These are phyloP conservation scores for Toxoplasma gondii DNA, from an alignment of 169 alveolate species.

Conservation along the genomic window DNA sequence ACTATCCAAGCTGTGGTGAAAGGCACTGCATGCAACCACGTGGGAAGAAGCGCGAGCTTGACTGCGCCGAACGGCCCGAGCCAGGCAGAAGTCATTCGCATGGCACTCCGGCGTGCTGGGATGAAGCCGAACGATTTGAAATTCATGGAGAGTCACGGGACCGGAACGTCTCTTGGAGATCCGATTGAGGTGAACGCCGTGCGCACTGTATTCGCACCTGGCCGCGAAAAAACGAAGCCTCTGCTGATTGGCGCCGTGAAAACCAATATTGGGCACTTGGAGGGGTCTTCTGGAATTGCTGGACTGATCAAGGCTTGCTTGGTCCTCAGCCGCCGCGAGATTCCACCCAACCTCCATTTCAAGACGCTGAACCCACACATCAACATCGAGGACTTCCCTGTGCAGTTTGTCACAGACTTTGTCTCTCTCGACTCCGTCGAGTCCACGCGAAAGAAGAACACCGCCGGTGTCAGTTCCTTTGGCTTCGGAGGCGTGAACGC, in stretches of 20 bases:
- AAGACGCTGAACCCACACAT: conserved; percentile 70
- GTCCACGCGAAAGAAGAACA: conserved; percentile 40
- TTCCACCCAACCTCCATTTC: conserved; percentile 78
- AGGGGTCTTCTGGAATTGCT: conserved; percentile 83
- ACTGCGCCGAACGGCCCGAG: conserved; percentile 85
- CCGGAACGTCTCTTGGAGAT: conserved; percentile 84
- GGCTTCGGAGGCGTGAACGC: conserved; percentile 84
- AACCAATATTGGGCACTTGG: conserved; percentile 81
- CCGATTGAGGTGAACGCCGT: conserved; percentile 82
- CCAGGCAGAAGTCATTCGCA: conserved; percentile 79
- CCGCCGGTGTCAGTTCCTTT: conserved; percentile 81
- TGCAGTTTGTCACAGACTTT: conserved; percentile 45
- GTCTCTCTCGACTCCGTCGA: conserved; percentile 39
- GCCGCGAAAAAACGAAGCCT: conserved; percentile 70
- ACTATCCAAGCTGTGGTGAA: conserved; percentile 67
- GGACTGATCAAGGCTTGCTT: conserved; percentile 78
- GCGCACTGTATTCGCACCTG: conserved; percentile 67
- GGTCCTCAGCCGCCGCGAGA: conserved; percentile 57
- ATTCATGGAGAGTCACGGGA: conserved; percentile 79
- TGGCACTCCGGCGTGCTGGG: conserved; percentile 71
- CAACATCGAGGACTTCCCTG: conserved; percentile 47
- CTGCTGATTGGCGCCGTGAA: conserved; percentile 77
- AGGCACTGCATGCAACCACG: conserved; percentile 81
- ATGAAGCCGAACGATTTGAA: conserved; percentile 61
- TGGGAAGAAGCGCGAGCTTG: conserved; percentile 79